These are phyloP conservation scores for Aspergillus pseudonomiae DNA, from an alignment of 2,329 filamentous ascomycete species.

Conservation along the genomic window DNA sequence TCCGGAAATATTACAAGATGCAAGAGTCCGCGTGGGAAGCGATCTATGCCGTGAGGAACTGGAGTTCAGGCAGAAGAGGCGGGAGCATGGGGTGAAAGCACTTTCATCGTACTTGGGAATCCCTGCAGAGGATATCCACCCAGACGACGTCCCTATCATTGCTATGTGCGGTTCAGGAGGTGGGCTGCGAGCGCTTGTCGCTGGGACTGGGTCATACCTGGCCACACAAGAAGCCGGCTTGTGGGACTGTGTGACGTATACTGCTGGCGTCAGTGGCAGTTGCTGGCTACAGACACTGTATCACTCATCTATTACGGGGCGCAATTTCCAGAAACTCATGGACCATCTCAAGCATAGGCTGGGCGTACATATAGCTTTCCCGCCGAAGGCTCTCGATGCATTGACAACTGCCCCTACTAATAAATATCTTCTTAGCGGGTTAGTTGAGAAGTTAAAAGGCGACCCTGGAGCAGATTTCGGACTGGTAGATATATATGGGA, in stretches of 20 bases:
- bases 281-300: slow-evolving; percentile 94
- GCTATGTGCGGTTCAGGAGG: slow-evolving; percentile 94
- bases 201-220: slow-evolving; percentile 83
- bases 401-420: slow-evolving; percentile 89
- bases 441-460: slow-evolving; percentile 89
- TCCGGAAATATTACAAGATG: slow-evolving; percentile 83
- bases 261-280: slow-evolving; percentile 90
- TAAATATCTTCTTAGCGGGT: slow-evolving; percentile 82
- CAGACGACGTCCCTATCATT: slow-evolving; percentile 89
- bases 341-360: slow-evolving; percentile 85
- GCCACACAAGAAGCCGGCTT: slow-evolving; percentile 84
- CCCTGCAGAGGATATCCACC: slow-evolving; percentile 78
- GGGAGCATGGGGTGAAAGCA: slow-evolving; percentile 68
- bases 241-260: slow-evolving; percentile 93
- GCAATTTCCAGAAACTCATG: slow-evolving; percentile 70
- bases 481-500: slow-evolving; percentile 88
- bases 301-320: slow-evolving; percentile 74
- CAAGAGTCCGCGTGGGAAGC: slow-evolving; percentile 77
- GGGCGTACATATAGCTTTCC: slow-evolving; percentile 88
- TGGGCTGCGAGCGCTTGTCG: slow-evolving; percentile 84
- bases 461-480: slow-evolving; percentile 80
- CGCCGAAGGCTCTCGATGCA: slow-evolving; percentile 77
- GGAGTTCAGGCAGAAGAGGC: slow-evolving; percentile 70
- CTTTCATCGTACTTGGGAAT: slow-evolving; percentile 82
- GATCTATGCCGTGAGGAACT: slow-evolving; percentile 84